Evolutionary conservation across 2,329 filamentous ascomycete species (phyloP).

Genomic region (Juglanconis oblonga): DNA sequence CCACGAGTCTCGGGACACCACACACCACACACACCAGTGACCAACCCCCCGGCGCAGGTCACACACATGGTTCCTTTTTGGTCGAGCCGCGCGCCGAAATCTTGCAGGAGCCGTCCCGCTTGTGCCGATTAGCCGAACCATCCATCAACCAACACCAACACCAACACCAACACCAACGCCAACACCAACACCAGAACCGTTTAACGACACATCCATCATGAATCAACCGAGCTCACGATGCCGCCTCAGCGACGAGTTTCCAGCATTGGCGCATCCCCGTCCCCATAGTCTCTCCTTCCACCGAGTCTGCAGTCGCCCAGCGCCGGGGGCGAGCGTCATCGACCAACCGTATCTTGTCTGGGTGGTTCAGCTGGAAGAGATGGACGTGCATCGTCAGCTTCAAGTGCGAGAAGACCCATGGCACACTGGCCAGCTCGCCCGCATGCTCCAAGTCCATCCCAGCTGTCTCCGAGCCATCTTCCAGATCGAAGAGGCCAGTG

Average conservation of each 20-base stretch:
- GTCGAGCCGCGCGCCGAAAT: too few species aligned
- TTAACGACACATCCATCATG: too few species aligned
- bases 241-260: slow-evolving; percentile 33
- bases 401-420: slow-evolving; percentile 57
- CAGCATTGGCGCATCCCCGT: slow-evolving; percentile 59
- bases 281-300: slow-evolving; percentile 53
- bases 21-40: too few species aligned
- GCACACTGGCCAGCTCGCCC: slow-evolving; percentile 48
- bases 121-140: too few species aligned
- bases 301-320: slow-evolving; percentile 37
- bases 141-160: too few species aligned
- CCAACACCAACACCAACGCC: too few species aligned
- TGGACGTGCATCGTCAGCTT: slow-evolving; percentile 58
- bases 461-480: neutral
- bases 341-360: neutral
- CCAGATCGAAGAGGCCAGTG: slow-evolving; percentile 23
- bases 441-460: slow-evolving; percentile 27
- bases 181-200: too few species aligned
- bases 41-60: too few species aligned
- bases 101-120: too few species aligned
- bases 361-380: slow-evolving; percentile 37
- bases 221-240: neutral
- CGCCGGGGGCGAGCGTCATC: slow-evolving; percentile 19
- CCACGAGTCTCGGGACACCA: too few species aligned
- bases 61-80: too few species aligned